Base-by-base conservation (phyloP, 441 rosid species). In the Erodium chrysanthum region DNA sequence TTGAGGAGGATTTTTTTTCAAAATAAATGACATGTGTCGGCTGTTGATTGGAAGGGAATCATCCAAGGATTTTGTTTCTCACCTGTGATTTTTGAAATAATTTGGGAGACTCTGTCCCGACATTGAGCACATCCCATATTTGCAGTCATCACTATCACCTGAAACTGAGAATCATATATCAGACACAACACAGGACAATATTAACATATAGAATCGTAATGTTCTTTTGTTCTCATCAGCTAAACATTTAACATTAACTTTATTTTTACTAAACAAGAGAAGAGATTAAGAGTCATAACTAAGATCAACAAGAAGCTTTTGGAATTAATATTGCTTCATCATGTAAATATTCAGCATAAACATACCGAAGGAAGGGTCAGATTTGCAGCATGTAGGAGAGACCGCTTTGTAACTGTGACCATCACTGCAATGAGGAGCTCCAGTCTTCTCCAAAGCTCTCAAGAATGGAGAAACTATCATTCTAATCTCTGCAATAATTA, bases 141-240 rank as follows among this genome's bases (percentile, higher is more conserved):
- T 58, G 62, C 62, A 58, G 23, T 58, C 27, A 58, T 3, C 62
- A 20, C 62, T 58, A 58, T 58, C 23, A 58, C 62, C 62, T 58
- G 62, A 58, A 58, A 58, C 62, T 58, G 29, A 58, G 23, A 35
- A 35, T 35, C 10, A 35, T 35, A 35, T 0, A 35, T 35, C 40
- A 35, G 40, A 35, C 40, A 35, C 40, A 35, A 35, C 40, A 7
- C 4, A 35, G 5, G 40, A 35, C 40, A 35, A 4, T 35, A 5
- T 35, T 35, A 17, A n/a, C 17, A 50, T 17, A 0, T 17, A 50
- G n/a, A n/a, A 11, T 15, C 14, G 11, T 15, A 3, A 0, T 1
- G 1, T 46, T 15, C 17, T 46, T 11, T 46, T 2, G 0, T 11
- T 11, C 14, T 50, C 8, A 7, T 5, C 3, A 50, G 21, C 58